A percentile compares a stretch with the other conserved stretches of the same genome.
phyloP scores from a whole-genome alignment of 1,284 basidiomycete species.

The Agaricales sp. region DNA sequence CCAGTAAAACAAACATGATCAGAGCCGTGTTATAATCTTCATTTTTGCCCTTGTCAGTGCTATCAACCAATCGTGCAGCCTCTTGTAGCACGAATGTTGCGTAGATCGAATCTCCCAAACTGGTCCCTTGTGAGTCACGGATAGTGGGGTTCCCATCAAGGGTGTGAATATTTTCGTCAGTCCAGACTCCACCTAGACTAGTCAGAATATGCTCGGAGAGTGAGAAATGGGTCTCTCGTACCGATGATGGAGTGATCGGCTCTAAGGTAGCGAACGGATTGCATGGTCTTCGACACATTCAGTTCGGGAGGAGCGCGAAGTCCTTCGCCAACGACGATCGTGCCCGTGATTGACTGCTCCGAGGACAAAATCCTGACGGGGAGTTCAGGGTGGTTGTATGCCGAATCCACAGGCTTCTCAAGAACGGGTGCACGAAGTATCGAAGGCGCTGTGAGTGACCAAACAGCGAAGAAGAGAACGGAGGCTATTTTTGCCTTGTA shows the following conservation, averaged over 20 bases:
- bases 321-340: conserved; percentile 71
- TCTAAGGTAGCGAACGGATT: conserved; percentile 70
- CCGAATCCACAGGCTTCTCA: conserved; percentile 36
- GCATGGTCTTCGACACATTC: conserved; percentile 22
- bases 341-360: conserved; percentile 63
- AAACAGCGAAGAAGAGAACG: not conserved
- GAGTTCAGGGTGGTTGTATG: conserved; percentile 43
- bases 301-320: conserved; percentile 25
- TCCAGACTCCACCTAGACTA: conserved; percentile 61
- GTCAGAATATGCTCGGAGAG: not conserved
- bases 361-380: conserved; percentile 64
- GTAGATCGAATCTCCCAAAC: conserved; percentile 73
- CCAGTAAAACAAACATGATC: conserved; percentile 44
- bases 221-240: not conserved
- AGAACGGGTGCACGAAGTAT: conserved; percentile 33
- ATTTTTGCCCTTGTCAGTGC: conserved; percentile 23
- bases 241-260: conserved; percentile 85
- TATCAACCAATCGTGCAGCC: conserved; percentile 58
- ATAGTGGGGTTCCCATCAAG: conserved; percentile 29
- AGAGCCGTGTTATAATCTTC: conserved; percentile 41
- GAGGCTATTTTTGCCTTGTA: not conserved
- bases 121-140: conserved; percentile 41
- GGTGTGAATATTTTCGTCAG: conserved; percentile 36
- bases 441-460: not conserved
- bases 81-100: conserved; percentile 81